Evolutionary conservation across 805 yeast species (phyloP).

Genomic region (Starmera caribaea): DNA sequence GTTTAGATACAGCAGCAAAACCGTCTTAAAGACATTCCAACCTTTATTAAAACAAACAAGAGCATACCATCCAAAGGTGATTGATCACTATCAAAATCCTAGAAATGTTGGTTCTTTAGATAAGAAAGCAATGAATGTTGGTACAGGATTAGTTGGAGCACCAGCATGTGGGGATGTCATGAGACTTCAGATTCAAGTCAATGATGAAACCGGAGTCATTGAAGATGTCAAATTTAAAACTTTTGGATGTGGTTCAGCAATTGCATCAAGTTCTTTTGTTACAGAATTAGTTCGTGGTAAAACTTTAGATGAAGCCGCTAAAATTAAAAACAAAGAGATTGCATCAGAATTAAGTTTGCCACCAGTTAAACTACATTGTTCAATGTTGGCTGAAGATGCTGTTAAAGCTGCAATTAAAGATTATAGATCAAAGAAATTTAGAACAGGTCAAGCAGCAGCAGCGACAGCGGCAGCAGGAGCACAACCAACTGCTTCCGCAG

Average conservation of each 20-base stretch:
- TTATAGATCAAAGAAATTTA: constrained; percentile 71
- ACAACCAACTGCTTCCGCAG: constrained; percentile 33
- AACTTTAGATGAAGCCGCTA: constrained; percentile 86
- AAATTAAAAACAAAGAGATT: constrained; percentile 86
- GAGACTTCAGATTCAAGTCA: constrained; percentile 92
- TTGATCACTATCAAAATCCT: constrained; percentile 95
- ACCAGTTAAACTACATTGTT: constrained; percentile 95
- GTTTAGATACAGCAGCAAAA: constrained; percentile 13
- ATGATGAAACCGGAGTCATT: constrained; percentile 82
- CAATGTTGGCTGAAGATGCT: constrained; percentile 98
- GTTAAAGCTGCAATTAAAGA: constrained; percentile 96
- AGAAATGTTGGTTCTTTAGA: constrained; percentile 93
- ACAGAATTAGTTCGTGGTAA: constrained; percentile 94
- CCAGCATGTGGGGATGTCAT: constrained; percentile 99
- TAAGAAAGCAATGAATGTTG: constrained; percentile 66
- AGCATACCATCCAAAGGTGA: constrained; percentile 83
- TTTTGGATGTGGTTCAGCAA: constrained; percentile 98
- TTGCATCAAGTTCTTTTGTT: constrained; percentile 90
- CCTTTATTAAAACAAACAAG: constrained; percentile 21
- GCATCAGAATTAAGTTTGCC: constrained; percentile 93
- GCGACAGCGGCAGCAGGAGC: constrained; percentile 46
- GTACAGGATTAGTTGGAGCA: constrained; percentile 97
- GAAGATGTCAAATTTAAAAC: constrained; percentile 96
- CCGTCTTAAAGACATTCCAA: constrained; percentile 7
- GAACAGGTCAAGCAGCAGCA: constrained; percentile 18